A percentile compares a stretch with the other conserved stretches of the same genome.
Evolutionary conservation across 805 yeast genomes (phyloP).

Genomic region (Helenozyma rhizophorensis): DNA sequence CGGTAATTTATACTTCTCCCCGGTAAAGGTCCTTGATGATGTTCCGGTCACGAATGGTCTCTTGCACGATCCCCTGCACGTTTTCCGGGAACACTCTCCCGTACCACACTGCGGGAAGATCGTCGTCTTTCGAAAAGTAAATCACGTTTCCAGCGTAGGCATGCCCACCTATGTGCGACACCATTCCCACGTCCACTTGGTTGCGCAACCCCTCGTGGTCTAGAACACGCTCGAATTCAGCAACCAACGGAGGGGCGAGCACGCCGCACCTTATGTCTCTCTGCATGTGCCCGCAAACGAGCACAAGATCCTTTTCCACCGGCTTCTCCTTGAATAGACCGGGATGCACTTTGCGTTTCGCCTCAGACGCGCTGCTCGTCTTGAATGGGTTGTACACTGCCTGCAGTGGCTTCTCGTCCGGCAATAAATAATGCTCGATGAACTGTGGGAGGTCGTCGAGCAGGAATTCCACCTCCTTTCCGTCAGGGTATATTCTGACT

Average conservation of each 20-base stretch:
- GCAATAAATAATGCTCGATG: conserved; percentile 38
- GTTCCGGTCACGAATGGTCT: conserved; percentile 45
- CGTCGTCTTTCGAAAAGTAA: conserved; percentile 38
- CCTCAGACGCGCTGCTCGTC: neutral
- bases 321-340: conserved; percentile 5
- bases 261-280: conserved; percentile 67
- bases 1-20: too few relatives aligned
- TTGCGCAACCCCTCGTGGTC: conserved; percentile 24
- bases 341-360: neutral
- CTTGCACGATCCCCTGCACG: conserved; percentile 61
- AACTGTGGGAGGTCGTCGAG: conserved; percentile 29
- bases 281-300: conserved; percentile 63
- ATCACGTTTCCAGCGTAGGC: conserved; percentile 80
- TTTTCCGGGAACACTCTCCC: conserved; percentile 65
- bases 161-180: conserved; percentile 85
- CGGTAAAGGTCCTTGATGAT: conserved; percentile 57
- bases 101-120: conserved; percentile 55
- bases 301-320: conserved; percentile 27
- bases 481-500: conserved; percentile 56
- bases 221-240: conserved; percentile 48
- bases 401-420: conserved; percentile 20
- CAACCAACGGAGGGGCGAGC: conserved; percentile 53
- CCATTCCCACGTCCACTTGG: conserved; percentile 42
- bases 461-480: conserved; percentile 34
- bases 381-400: conserved; percentile 24